Evolutionary conservation across 2,329 filamentous ascomycete species (phyloP).

Genomic region (Alternaria longipes): DNA sequence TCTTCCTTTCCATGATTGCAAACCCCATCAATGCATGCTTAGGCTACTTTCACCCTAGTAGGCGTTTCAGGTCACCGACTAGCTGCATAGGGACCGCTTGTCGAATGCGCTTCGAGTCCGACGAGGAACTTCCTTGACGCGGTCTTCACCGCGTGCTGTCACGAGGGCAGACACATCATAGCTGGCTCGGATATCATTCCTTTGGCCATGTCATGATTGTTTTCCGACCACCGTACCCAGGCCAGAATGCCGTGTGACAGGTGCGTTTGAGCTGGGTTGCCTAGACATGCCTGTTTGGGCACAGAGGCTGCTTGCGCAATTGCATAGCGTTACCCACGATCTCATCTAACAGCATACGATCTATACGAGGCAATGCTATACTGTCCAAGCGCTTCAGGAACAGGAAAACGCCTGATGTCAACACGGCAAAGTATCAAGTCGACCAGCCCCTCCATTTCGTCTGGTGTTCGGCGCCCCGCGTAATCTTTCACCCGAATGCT

Average conservation of each 20-base stretch:
- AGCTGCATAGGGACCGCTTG: slow-evolving; percentile 8
- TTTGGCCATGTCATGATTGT: neutral
- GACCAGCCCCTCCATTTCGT: slow-evolving; percentile 7
- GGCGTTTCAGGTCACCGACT: slow-evolving; percentile 23
- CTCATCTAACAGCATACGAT: slow-evolving; percentile 9
- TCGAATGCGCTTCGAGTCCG: slow-evolving; percentile 4
- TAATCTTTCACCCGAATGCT: slow-evolving; percentile 17
- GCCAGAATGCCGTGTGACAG: slow-evolving; percentile 5
- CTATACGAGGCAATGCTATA: slow-evolving; percentile 23
- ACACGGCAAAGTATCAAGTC: slow-evolving; percentile 1
- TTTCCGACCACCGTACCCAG: neutral
- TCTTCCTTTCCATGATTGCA: slow-evolving; percentile 24
- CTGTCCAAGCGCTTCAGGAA: slow-evolving; percentile 29
- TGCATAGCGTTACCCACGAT: slow-evolving; percentile 5
- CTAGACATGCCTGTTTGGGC: slow-evolving; percentile 10
- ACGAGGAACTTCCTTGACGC: slow-evolving; percentile 16
- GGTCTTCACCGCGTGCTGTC: slow-evolving; percentile 14
- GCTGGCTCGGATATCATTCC: slow-evolving; percentile 6
- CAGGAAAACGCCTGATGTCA: slow-evolving; percentile 28
- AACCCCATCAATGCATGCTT: slow-evolving; percentile 26
- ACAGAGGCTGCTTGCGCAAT: slow-evolving; percentile 15
- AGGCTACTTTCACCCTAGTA: slow-evolving; percentile 31
- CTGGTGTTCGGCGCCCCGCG: slow-evolving; percentile 11
- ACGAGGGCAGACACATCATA: slow-evolving; percentile 10
- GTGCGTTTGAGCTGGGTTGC: slow-evolving; percentile 14